Evolutionary conservation across 2,329 filamentous ascomycete species (phyloP).

Genomic region (Ophiocordyceps camponoti-saundersi): DNA sequence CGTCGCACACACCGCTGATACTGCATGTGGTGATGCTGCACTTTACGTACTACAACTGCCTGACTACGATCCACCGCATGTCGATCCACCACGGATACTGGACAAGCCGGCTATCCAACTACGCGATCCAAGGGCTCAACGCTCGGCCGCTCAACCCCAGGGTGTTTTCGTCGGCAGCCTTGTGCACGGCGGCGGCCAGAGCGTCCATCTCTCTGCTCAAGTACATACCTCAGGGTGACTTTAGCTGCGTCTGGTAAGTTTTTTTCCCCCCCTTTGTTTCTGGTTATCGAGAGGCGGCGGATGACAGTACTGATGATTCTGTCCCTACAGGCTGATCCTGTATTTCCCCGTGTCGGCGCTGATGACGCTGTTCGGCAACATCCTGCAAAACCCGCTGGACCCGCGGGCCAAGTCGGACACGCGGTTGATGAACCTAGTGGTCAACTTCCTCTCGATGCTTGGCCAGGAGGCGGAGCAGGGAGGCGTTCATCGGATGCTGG

Average conservation of each 20-base stretch:
- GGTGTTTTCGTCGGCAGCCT: conserved; percentile 81
- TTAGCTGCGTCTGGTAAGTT: conserved; percentile 81
- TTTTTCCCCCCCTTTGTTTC: neutral
- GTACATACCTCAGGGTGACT: conserved; percentile 91
- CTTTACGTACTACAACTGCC: conserved; percentile 93
- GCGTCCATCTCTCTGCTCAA: conserved; percentile 89
- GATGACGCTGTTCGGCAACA: conserved; percentile 90
- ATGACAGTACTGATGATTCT: neutral
- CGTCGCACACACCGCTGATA: conserved; percentile 81
- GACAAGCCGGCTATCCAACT: conserved; percentile 89
- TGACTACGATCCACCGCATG: conserved; percentile 97
- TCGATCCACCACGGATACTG: conserved; percentile 95
- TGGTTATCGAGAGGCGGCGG: neutral
- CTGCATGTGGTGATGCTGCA: conserved; percentile 88
- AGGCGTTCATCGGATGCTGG: conserved; percentile 84
- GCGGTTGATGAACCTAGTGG: conserved; percentile 80
- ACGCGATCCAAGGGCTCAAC: conserved; percentile 86
- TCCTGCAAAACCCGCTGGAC: conserved; percentile 87
- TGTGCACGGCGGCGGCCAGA: conserved; percentile 83
- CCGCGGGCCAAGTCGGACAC: conserved; percentile 75
- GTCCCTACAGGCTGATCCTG: conserved; percentile 51
- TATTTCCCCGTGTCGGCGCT: conserved; percentile 95
- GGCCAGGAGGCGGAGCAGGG: conserved; percentile 81
- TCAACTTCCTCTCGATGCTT: conserved; percentile 78
- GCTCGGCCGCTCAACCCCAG: conserved; percentile 79